phyloP scores from a whole-genome alignment of 495 filamentous ascomycete genomes.

The Mytilinidion resinicola region DNA sequence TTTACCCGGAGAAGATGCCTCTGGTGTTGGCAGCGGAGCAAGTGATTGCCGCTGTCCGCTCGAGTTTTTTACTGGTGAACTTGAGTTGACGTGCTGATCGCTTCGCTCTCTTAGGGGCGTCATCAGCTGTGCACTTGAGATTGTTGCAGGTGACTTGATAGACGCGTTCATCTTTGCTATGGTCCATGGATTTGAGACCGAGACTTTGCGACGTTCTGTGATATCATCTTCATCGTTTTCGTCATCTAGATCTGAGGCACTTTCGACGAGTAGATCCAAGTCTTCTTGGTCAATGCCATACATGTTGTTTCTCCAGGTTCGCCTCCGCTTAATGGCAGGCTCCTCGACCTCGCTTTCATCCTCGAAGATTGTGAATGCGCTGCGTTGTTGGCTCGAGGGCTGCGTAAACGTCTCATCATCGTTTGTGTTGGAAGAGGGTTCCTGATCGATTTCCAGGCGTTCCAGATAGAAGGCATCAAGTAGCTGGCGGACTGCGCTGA shows the following conservation, averaged over 20 bases:
- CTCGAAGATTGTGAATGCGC: background rate
- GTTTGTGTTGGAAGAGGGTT: constrained; percentile 5
- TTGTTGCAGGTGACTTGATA: background rate
- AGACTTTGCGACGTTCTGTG: constrained; percentile 14
- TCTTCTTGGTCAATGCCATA: constrained; percentile 27
- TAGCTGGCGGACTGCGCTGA: constrained; percentile 44
- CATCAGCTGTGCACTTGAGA: constrained; percentile 5
- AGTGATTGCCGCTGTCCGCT: background rate
- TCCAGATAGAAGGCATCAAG: constrained; percentile 13
- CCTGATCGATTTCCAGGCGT: too few relatives aligned
- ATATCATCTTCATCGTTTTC: constrained; percentile 18
- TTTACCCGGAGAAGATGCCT: constrained; percentile 2
- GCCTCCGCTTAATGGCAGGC: background rate
- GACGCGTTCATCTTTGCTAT: constrained; percentile 53
- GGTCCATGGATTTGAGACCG: constrained; percentile 53
- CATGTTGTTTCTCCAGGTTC: constrained; percentile 17
- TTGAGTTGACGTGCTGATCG: background rate
- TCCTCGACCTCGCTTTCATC: background rate
- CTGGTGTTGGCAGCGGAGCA: constrained; percentile 6
- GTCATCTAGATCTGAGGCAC: constrained; percentile 1
- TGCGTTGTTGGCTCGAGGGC: constrained; percentile 3
- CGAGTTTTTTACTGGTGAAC: background rate
- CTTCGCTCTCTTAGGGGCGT: constrained; percentile 13
- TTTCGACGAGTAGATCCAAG: constrained; percentile 12
- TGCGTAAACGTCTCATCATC: background rate